Evolutionary conservation across 2,329 filamentous ascomycete genomes (phyloP).

Genomic region (Stagonosporopsis vannaccii): DNA sequence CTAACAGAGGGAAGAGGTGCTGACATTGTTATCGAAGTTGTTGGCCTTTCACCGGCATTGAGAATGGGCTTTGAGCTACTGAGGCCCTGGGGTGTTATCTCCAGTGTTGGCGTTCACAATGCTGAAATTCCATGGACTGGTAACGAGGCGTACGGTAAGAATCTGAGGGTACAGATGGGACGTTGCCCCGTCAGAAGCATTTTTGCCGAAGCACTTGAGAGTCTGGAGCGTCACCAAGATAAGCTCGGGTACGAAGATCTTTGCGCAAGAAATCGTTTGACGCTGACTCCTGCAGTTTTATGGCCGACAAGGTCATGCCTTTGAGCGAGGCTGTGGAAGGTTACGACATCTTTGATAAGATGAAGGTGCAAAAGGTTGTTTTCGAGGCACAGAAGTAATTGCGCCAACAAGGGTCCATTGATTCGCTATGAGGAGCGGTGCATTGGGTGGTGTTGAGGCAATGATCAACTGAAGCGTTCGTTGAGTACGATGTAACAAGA

Average conservation of each 20-base stretch:
- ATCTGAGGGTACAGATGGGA: conserved; percentile 59
- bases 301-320: conserved; percentile 62
- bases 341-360: conserved; percentile 61
- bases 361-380: conserved; percentile 62
- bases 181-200: conserved; percentile 60
- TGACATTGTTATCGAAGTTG: conserved; percentile 75
- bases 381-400: conserved; percentile 54
- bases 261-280: not conserved
- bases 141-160: conserved; percentile 59
- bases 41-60: conserved; percentile 57
- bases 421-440: not conserved
- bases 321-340: conserved; percentile 60
- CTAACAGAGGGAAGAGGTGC: conserved; percentile 82
- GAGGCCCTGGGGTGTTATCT: conserved; percentile 58
- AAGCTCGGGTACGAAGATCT: conserved; percentile 52
- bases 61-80: conserved; percentile 58
- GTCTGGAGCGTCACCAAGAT: conserved; percentile 58
- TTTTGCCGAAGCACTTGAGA: conserved; percentile 56
- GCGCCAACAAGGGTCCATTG: not conserved
- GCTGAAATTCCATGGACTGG: conserved; percentile 58
- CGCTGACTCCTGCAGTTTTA: conserved; percentile 49
- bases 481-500: not conserved
- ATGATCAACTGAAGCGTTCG: not conserved
- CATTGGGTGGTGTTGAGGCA: conserved; percentile 7
- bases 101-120: conserved; percentile 59